Evolutionary conservation across 177 flowering plant genomes (phyloP), one percentile per base, ranked within the genome.

Genomic region (Vitis hybrid): DNA sequence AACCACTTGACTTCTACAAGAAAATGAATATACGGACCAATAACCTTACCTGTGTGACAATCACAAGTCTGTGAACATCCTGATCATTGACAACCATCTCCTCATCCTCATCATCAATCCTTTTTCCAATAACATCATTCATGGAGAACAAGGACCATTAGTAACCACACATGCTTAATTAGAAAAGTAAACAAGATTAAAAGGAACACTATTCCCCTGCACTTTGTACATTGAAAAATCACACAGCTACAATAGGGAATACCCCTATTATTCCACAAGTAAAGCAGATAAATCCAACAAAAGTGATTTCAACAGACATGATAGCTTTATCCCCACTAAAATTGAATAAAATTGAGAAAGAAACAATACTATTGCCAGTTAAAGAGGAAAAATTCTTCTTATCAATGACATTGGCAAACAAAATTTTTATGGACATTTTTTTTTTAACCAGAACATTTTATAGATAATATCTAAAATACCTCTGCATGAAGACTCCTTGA

Each of bases 101-200:
- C 75, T 91, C 93, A 58, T 89, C 94, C 67, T 92, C 98, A 26
- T 91, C 94, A 72, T 87, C 94, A 78, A 80, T 75, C 83, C 97
- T 87, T 61, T 70, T 13, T 32, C 48, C 12, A 61, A 66, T 14
- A 60, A 34, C 18, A 11, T 32, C 51, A 68, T 58, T 49, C 57
- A 50, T 39, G 75, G 56, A 72, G 60, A 51, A 74, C 51, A 59
- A 68, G 2, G 23, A 51, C 5, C 30, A 18, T 48, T 6, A 68
- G 51, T 5, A 60, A 70, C 45, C 55, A 7, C 51, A 63, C 65
- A 9, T 34, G n/a, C 18, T 54, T 21, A 58, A 23, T 51, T 10
- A 10, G 59, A 49, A 12, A 51, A 50, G 45, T 49, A 34, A 51
- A 52, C 59, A 52, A 52, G 11, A 19, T 30, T 0, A 56, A 11